Base-by-base conservation (phyloP, 257 asterid genomes). In the Solanum neorickii region DNA sequence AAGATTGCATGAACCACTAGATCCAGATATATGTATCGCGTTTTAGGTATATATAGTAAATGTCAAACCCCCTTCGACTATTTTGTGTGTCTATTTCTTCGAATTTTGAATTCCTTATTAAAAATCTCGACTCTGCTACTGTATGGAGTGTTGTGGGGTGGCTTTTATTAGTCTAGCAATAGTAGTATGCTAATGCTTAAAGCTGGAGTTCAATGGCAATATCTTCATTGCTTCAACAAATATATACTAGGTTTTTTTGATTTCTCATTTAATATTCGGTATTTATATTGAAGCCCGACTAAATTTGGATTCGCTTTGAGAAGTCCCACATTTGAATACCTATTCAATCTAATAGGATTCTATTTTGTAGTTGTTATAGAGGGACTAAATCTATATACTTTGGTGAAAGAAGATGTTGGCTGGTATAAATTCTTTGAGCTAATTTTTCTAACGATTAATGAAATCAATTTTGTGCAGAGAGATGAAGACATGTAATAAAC, bases 241-340 rank as follows among this genome's bases (percentile, higher is more conserved):
- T 35, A 1, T 35, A 35, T 35, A 35, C 39, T 35, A 35, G n/a
- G 0, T 18, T 6, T 6, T 52, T 52, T 18, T 52, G 2, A 1
- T 18, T 56, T 52, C 0, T 2, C 5, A 18, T 0, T 2, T 2
- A 0, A 10, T 52, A 11, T 18, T 0, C n/a, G 25, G 0, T 20
- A 20, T 0, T 11, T 2, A 56, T 11, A 56, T 56, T 56, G 25
- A 0, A 56, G 2, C 0, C 1, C 0, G 25, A 20, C 0, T 20
- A 56, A 56, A 56, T 56, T 1, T 20, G 5, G 0, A 56, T 56
- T 56, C 10, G 39, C 39, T 35, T 5, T 5, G 39, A 35, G 0
- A 35, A 35, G 39, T 35, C 39, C 7, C 39, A 35, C 39, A 35
- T 33, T 52, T 52, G 62, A 56, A 56, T 56, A 18, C 62, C 5